phyloP scores from a whole-genome alignment of 306 rosid genomes.

The Prunus campanulata region DNA sequence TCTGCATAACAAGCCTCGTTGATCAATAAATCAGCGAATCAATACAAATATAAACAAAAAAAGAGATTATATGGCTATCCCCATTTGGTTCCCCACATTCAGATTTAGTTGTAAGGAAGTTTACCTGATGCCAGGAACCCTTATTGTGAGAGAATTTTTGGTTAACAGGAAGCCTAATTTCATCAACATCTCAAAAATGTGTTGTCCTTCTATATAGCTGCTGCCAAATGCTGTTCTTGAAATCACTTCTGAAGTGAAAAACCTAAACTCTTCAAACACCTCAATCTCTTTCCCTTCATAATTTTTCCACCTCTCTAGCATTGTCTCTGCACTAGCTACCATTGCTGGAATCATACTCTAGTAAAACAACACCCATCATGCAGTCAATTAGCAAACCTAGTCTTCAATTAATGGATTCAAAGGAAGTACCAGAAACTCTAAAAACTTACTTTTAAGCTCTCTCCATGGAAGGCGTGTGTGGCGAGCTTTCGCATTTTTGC shows the following conservation, averaged over 20 bases:
- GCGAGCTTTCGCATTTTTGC: slow-evolving; percentile 18
- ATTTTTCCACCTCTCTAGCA: slow-evolving; percentile 23
- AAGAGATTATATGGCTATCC: too few relatives aligned
- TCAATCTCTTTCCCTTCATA: slow-evolving; percentile 29
- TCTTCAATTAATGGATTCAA: not conserved
- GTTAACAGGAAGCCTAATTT: not conserved
- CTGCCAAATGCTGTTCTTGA: slow-evolving; percentile 31
- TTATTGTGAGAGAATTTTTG: not conserved
- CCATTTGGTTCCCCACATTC: not conserved
- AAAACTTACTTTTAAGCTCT: slow-evolving; percentile 25
- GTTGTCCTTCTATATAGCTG: slow-evolving; percentile 27
- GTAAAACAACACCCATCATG: not conserved
- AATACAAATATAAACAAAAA: too few relatives aligned
- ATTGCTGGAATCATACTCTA: slow-evolving; percentile 26
- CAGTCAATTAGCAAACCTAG: not conserved
- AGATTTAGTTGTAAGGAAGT: not conserved
- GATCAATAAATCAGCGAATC: too few relatives aligned
- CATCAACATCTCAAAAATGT: slow-evolving; percentile 23
- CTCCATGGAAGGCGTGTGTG: slow-evolving; percentile 20
- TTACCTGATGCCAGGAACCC: slow-evolving; percentile 26
- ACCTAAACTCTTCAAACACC: slow-evolving; percentile 22
- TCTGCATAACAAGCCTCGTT: too few relatives aligned
- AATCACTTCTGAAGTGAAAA: slow-evolving; percentile 31
- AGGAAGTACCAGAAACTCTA: not conserved
- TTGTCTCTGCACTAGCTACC: slow-evolving; percentile 16